A percentile compares a stretch with the other conserved stretches of the same genome.
These are phyloP conservation scores for Euphrasia arctica DNA, from an alignment of 305 asterid genomes.

Conservation along the genomic window DNA sequence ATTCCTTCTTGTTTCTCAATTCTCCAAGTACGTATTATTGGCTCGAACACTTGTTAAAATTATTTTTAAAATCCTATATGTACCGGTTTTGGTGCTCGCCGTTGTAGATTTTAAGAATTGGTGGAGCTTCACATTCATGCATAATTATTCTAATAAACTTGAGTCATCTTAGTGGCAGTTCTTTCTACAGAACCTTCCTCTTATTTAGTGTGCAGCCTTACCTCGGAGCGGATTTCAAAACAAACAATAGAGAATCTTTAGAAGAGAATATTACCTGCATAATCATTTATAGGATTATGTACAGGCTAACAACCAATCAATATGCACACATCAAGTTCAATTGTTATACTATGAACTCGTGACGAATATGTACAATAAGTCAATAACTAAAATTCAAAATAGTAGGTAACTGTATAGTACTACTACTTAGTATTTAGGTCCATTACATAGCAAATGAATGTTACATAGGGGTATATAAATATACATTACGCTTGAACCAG, in stretches of 20 bases:
- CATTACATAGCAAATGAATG: too few relatives aligned
- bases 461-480: too few relatives aligned
- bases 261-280: too few relatives aligned
- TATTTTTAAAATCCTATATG: background rate
- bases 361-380: too few relatives aligned
- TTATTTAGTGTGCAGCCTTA: background rate
- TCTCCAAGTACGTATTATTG: constrained; percentile 2
- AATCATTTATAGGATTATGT: background rate
- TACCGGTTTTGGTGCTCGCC: background rate
- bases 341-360: too few relatives aligned
- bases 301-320: background rate
- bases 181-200: background rate
- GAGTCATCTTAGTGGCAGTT: background rate
- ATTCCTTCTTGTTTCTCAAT: constrained; percentile 21
- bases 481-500: too few relatives aligned
- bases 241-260: background rate
- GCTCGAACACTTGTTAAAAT: constrained; percentile 4
- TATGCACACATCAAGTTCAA: background rate
- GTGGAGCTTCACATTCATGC: background rate
- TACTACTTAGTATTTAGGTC: too few relatives aligned
- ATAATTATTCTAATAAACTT: too few relatives aligned
- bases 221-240: background rate
- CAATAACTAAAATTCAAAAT: too few relatives aligned
- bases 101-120: background rate
- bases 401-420: too few relatives aligned